phyloP scores from a whole-genome alignment of 2,329 filamentous ascomycete genomes.

The Fusarium sp. region DNA sequence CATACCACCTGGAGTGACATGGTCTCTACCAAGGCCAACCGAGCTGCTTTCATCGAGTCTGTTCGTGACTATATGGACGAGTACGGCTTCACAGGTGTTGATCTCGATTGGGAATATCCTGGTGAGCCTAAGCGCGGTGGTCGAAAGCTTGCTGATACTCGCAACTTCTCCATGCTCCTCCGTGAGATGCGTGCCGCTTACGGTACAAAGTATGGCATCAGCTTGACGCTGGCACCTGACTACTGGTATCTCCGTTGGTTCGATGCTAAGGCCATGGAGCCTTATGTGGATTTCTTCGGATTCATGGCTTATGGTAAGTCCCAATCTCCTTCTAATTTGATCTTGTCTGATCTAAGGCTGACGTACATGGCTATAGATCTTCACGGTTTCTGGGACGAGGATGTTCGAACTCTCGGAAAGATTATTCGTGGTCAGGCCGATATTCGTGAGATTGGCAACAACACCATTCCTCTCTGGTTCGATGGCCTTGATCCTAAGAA shows the following conservation, averaged over 20 bases:
- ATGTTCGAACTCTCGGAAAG: slow-evolving; percentile 45
- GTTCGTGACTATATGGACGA: slow-evolving; percentile 34
- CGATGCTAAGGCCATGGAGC: slow-evolving; percentile 51
- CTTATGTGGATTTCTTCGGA: slow-evolving; percentile 52
- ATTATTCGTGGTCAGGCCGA: slow-evolving; percentile 54
- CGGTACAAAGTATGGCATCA: slow-evolving; percentile 53
- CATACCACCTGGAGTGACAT: slow-evolving; percentile 48
- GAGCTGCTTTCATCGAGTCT: slow-evolving; percentile 52
- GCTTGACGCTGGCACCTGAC: slow-evolving; percentile 49
- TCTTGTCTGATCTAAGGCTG: rapidly evolving
- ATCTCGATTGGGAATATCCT: slow-evolving; percentile 62
- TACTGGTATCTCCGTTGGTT: slow-evolving; percentile 55
- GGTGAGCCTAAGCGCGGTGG: slow-evolving; percentile 52
- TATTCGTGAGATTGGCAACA: slow-evolving; percentile 54
- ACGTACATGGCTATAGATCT: slow-evolving; percentile 37
- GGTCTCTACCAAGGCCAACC: slow-evolving; percentile 34
- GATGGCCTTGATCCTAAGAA: slow-evolving; percentile 53
- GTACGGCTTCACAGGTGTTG: slow-evolving; percentile 50
- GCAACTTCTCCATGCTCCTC: slow-evolving; percentile 51
- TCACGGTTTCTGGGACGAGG: slow-evolving; percentile 55
- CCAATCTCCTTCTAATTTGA: rapidly evolving
- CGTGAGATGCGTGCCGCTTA: slow-evolving; percentile 48
- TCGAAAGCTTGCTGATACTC: slow-evolving; percentile 45
- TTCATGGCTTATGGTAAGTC: slow-evolving; percentile 52
- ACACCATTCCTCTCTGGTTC: slow-evolving; percentile 54